Evolutionary conservation across 2,329 filamentous ascomycete species (phyloP).

Genomic region (Catunica adiposa): DNA sequence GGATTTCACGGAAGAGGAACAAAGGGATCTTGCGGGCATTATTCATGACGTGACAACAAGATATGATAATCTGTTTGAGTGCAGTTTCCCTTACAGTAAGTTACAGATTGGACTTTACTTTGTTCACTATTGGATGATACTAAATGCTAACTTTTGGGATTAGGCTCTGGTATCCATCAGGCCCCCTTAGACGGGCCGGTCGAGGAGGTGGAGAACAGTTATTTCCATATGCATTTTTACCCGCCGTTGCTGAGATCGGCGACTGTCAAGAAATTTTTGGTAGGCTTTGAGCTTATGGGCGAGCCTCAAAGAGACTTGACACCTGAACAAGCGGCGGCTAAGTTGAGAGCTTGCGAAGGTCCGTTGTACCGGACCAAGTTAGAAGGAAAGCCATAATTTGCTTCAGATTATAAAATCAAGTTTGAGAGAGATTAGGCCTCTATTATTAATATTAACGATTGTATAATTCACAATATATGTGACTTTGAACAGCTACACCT

Average conservation of each 20-base stretch:
- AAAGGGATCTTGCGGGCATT: slow-evolving; percentile 58
- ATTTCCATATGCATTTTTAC: slow-evolving; percentile 96
- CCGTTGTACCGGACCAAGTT: slow-evolving; percentile 57
- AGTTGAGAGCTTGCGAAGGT: slow-evolving; percentile 59
- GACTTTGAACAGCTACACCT: too few species aligned
- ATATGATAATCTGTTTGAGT: slow-evolving; percentile 96
- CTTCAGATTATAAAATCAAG: too few species aligned
- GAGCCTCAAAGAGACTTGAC: slow-evolving; percentile 98
- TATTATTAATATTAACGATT: background rate
- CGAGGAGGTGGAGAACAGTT: slow-evolving; percentile 73
- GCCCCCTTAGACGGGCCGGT: slow-evolving; percentile 67
- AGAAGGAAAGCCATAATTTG: slow-evolving; percentile 18
- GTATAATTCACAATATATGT: background rate
- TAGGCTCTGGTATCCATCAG: slow-evolving; percentile 86
- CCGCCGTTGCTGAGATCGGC: slow-evolving; percentile 83
- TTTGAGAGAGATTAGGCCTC: too few species aligned
- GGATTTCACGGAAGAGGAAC: slow-evolving; percentile 59
- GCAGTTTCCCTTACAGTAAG: slow-evolving; percentile 83
- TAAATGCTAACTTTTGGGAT: too few species aligned
- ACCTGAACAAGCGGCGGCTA: slow-evolving; percentile 78
- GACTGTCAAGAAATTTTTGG: slow-evolving; percentile 87
- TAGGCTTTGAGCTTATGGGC: slow-evolving; percentile 90
- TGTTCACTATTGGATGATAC: too few species aligned
- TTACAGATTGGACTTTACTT: slow-evolving; percentile 14
- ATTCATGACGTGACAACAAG: slow-evolving; percentile 76